Evolutionary conservation across 768 basidiomycete genomes (phyloP).

Genomic region (Tulasnella sp.): DNA sequence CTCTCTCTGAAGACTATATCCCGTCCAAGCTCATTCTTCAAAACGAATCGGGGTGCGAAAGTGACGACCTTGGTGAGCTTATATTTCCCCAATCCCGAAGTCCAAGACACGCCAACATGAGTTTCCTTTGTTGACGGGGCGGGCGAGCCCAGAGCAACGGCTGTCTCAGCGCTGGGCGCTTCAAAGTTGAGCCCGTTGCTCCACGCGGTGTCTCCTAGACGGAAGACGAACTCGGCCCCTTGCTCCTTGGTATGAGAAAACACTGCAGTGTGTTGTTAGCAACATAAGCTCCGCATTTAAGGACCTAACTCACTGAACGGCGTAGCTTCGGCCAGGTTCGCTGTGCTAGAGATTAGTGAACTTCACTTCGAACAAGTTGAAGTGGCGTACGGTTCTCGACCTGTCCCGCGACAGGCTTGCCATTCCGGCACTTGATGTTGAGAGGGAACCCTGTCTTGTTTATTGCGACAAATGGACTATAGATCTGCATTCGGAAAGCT

Average conservation of each 20-base stretch:
- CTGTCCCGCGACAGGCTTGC: conserved; percentile 83
- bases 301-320: conserved; percentile 72
- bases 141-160: conserved; percentile 58
- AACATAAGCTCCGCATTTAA: conserved; percentile 1
- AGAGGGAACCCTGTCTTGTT: conserved; percentile 93
- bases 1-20: conserved; percentile 81
- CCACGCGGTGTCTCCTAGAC: conserved; percentile 78
- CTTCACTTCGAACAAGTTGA: conserved; percentile 13
- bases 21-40: conserved; percentile 73
- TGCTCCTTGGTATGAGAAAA: conserved; percentile 77
- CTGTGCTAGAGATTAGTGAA: conserved; percentile 35
- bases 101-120: conserved; percentile 85
- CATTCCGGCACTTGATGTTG: conserved; percentile 58
- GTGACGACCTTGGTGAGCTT: conserved; percentile 93
- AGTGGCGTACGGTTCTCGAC: conserved; percentile 51
- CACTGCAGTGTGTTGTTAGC: conserved; percentile 46
- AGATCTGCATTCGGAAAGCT: conserved; percentile 94
- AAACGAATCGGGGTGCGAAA: conserved; percentile 80
- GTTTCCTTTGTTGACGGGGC: conserved; percentile 61
- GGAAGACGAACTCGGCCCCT: conserved; percentile 79
- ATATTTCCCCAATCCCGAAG: conserved; percentile 94
- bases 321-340: conserved; percentile 48
- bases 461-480: conserved; percentile 80
- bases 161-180: conserved; percentile 85
- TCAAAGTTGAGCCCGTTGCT: conserved; percentile 92